Percentiles rank a stretch among this genome's conserved stretches.
Conservation (phyloP, 2,329 filamentous ascomycete genomes). For the Bipolaris victoriae region DNA sequence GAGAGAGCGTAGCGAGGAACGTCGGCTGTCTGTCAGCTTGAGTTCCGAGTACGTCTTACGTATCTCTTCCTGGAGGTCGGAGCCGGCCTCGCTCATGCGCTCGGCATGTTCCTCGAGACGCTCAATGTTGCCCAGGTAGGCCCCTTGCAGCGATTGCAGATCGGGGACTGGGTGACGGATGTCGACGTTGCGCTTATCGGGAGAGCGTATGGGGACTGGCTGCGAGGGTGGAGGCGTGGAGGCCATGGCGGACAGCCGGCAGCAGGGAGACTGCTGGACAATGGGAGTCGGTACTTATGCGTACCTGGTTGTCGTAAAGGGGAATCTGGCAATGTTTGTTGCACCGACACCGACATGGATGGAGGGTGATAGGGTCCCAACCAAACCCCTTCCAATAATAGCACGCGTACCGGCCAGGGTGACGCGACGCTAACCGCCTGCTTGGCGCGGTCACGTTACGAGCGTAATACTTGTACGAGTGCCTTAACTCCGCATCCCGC, state of each 20-base stretch:
- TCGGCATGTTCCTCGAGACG: constrained; percentile 78
- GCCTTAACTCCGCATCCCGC: constrained; percentile 7
- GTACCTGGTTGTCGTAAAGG: constrained; percentile 13
- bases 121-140: constrained; percentile 71
- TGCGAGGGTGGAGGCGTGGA: constrained; percentile 26
- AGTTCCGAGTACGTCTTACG: constrained; percentile 73
- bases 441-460: constrained; percentile 22
- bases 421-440: constrained; percentile 8
- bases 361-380: constrained; percentile 3
- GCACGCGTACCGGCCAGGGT: constrained; percentile 22
- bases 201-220: constrained; percentile 28
- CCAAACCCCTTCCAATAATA: constrained; percentile 30
- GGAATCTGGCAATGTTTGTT: constrained; percentile 21
- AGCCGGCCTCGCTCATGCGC: constrained; percentile 71
- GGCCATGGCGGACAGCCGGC: constrained; percentile 27
- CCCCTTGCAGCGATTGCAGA: constrained; percentile 65
- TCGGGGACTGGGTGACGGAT: constrained; percentile 66
- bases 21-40: constrained; percentile 71
- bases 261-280: constrained; percentile 10
- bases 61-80: constrained; percentile 79
- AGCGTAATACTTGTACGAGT: neutral
- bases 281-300: neutral
- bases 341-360: constrained; percentile 24
- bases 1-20: constrained; percentile 66
- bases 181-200: constrained; percentile 28